These are phyloP conservation scores for Dalbergia cultrata DNA, from an alignment of 306 rosid genomes.

Conservation along the genomic window DNA sequence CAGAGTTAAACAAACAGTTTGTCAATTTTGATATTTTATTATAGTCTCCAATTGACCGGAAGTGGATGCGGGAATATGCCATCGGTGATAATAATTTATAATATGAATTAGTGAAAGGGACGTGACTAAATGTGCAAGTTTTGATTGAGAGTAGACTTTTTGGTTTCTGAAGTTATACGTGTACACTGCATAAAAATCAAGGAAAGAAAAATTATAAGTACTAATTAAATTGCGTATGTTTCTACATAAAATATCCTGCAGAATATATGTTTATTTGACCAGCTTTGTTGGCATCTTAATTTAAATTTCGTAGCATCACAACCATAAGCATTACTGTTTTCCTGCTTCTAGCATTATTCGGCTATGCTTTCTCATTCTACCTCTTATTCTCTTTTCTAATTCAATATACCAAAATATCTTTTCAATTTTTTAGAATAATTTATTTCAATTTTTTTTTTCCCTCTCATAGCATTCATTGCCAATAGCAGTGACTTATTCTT, in stretches of 20 bases:
- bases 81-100: constrained; percentile 9
- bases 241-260: constrained; percentile 3
- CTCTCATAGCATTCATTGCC: background rate
- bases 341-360: constrained; percentile 38
- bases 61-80: constrained; percentile 25
- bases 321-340: constrained; percentile 33
- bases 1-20: background rate
- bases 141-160: constrained; percentile 41
- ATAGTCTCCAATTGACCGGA: constrained; percentile 9
- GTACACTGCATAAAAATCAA: constrained; percentile 26
- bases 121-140: constrained; percentile 38
- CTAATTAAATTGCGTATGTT: constrained; percentile 25
- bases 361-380: background rate
- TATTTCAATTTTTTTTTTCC: no score
- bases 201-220: background rate
- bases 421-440: constrained; percentile 24
- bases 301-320: constrained; percentile 18
- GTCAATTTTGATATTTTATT: background rate
- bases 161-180: constrained; percentile 17
- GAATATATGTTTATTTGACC: constrained; percentile 39
- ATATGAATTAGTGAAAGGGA: constrained; percentile 34
- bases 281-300: constrained; percentile 32
- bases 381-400: background rate
- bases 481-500: no score
- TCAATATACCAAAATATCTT: constrained; percentile 47